Base-by-base conservation (phyloP, 2,329 filamentous ascomycete species). In the Xylariaceae sp. region DNA sequence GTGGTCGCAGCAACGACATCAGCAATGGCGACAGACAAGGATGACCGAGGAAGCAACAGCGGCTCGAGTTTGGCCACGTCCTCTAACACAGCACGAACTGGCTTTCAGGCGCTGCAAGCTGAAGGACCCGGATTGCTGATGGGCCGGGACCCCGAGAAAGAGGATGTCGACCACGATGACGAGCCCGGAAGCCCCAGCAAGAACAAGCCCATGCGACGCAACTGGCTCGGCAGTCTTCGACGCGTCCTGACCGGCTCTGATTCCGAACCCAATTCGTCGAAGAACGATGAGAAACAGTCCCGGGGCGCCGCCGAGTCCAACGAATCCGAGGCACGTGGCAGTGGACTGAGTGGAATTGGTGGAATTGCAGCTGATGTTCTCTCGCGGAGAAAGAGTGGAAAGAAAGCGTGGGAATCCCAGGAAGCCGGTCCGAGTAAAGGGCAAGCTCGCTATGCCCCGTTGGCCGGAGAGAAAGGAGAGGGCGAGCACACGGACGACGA, bases 171-270 rank as follows among this genome's bases (percentile, higher is more conserved):
- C n/a, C 68, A 71, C 2, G 57, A 61, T 1, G 57, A 67, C 15
- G 58, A 70, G n/a, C 77, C 81, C 1, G 77, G 82, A 0, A 83
- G 82, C 55, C 79, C 86, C 17, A 83, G 83, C 70, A 81, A 86
- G 74, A 74, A 68, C 10, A 86, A 84, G 68, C 75, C 78, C 35
- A n/a, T 35, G 48, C 73, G 79, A 3, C 75, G 80, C n/a, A 82
- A 81, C 23, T 90, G 87, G 85, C 76, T 92, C 9, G 88, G 88
- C 18, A 89, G 84, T 52, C 72, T 92, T 17, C 80, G 83, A 15
- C 80, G 87, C 44, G 86, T 87, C 9, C 83, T 90, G 54, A 79
- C 74, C 47, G 80, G 80, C 71, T 74, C 51, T 72, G 73, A 57
- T 48, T 59, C 73, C 64, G 67, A 68, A 65, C 66, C 65, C 52